Evolutionary conservation across 345 rosid genomes (phyloP).

Genomic region (Corchorus olitorius): DNA sequence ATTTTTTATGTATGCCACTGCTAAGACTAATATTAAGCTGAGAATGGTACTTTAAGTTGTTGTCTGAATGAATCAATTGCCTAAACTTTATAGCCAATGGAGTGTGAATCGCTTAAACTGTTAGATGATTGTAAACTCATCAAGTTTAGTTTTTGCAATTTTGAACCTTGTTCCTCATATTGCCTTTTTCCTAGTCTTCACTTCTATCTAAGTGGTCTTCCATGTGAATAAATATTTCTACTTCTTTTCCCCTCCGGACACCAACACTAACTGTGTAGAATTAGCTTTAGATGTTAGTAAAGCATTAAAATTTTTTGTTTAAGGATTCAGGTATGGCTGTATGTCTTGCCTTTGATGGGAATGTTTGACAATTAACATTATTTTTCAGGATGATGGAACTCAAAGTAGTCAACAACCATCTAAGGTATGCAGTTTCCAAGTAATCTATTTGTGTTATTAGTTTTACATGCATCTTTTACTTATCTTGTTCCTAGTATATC

Average conservation of each 20-base stretch:
- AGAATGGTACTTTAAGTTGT: background rate
- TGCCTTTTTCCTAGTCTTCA: background rate
- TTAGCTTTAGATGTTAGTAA: background rate
- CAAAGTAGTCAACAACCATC: constrained; percentile 38
- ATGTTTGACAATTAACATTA: constrained; percentile 12
- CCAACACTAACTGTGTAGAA: background rate
- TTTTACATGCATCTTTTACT: background rate
- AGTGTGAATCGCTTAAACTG: background rate
- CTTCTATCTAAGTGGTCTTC: background rate
- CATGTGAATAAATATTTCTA: background rate
- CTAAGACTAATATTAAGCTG: background rate
- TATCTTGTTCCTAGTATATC: background rate
- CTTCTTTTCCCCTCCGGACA: background rate
- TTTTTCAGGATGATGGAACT: constrained; percentile 36
- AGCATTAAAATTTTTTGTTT: background rate
- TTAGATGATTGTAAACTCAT: background rate
- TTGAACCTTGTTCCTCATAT: background rate
- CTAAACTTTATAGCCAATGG: background rate
- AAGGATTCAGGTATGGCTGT: background rate
- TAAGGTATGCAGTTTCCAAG: constrained; percentile 33
- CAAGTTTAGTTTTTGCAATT: background rate
- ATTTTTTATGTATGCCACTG: background rate
- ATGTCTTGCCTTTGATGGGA: background rate
- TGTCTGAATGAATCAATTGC: background rate
- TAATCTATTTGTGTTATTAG: background rate